A percentile compares a stretch with the other conserved stretches of the same genome.
Evolutionary conservation across 352 stramenopile species (phyloP).

Genomic region (Phytophthora rubi): DNA sequence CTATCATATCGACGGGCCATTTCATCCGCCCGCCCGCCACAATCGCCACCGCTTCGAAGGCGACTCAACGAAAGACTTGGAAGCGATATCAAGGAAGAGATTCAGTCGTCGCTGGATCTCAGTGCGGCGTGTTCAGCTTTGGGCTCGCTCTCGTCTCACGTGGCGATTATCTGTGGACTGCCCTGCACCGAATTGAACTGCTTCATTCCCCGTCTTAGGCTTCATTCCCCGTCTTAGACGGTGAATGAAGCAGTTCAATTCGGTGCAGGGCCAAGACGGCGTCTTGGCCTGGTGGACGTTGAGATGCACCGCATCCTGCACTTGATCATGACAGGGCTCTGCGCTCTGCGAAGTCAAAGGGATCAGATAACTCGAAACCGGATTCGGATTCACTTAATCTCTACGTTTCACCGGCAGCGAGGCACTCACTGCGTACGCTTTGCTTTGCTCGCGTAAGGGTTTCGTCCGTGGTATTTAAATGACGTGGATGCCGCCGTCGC

Average conservation of each 20-base stretch:
- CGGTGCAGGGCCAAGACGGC: too few relatives aligned
- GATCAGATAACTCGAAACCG: conserved; percentile 21
- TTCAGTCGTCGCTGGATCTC: not conserved
- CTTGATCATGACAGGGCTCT: conserved; percentile 9
- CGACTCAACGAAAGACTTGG: not conserved
- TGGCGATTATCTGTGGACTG: not conserved
- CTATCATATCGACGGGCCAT: conserved; percentile 1
- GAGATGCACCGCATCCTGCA: not conserved
- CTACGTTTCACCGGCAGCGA: conserved; percentile 8
- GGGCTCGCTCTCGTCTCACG: not conserved
- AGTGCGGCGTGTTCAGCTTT: conserved; percentile 1
- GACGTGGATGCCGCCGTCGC: conserved; percentile 51
- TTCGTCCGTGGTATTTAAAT: conserved; percentile 29
- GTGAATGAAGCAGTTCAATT: too few relatives aligned
- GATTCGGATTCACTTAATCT: conserved; percentile 31
- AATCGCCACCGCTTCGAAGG: not conserved
- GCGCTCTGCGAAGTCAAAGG: conserved; percentile 4
- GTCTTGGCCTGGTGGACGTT: conserved; percentile 5
- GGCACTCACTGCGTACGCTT: conserved; percentile 14
- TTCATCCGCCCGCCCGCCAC: not conserved
- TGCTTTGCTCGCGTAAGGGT: conserved; percentile 22
- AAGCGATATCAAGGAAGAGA: not conserved
- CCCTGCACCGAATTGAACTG: conserved; percentile 16
- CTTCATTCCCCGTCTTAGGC: not conserved
- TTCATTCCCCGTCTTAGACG: too few relatives aligned